Evolutionary conservation across 2,329 filamentous ascomycete species (phyloP), one percentile per base, ranked within the genome.

Genomic region (Endoconidiophora laricicola): DNA sequence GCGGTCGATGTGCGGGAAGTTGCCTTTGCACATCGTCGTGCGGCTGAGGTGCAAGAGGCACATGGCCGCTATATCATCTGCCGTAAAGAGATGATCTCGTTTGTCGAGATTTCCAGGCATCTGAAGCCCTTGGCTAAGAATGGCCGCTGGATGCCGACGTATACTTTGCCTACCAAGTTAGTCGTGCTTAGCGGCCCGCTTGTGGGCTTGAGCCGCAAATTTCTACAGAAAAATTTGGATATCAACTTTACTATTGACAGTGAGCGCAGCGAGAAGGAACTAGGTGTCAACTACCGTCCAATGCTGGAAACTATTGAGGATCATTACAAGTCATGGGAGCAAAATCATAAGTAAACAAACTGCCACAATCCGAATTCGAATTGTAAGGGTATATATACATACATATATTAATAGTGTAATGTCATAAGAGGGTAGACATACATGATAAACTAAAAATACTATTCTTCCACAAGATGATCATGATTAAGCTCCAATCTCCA

Each of bases 1-100:
- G 33, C 53, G 7, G 53, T 56, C 10, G 57, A 59, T 44, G 57
- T 58, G 3, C 54, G 57, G 24, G 58, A 59, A 33, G 57, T 58
- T 7, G 58, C 56, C 1, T 22, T 52, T 26, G 56, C 57, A 2
- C 56, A 58, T 26, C 49, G 55, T 12, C 10, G 40, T n/a, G 47
- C 26, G 14, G 47, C 47, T 7, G 26, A 49, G 23, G 22, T 33
- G 41, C 23, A 37, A 18, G 46, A 48, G 20, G 48, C 55, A 3
- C 47, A 52, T 4, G 55, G 55, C 4, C 44, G 49, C 5, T 54
- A 44, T 41, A 54, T 52, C 29, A 39, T 54, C 38, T 52, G 49
- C 12, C 36, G 47, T 16, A 36, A 39, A 22, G 44, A 45, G 14
- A 42, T 46, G n/a, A 49, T 54, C 10, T 36, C 46, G 2, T 42